Conservation (phyloP, 179 eudicot species). For the Gypsophila paniculata region DNA sequence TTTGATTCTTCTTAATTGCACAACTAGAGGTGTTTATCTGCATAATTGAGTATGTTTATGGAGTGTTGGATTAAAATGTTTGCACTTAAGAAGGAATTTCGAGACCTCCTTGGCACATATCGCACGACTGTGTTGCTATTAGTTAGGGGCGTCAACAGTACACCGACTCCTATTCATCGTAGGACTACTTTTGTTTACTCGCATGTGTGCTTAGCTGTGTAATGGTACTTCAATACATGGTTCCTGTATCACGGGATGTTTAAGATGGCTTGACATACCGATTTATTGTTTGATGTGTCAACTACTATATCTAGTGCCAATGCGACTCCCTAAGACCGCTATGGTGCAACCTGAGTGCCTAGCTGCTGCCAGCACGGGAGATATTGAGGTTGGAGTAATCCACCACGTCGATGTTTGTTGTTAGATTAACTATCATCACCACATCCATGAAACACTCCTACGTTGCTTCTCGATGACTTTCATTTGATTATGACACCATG, state of each 20-base stretch:
- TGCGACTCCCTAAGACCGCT: neutral
- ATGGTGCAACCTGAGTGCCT: neutral
- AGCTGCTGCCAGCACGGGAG: neutral
- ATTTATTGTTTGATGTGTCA: too few species aligned
- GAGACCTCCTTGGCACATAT: neutral
- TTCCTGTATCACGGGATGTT: too few species aligned
- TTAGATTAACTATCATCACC: neutral
- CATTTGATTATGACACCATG: neutral
- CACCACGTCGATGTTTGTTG: neutral
- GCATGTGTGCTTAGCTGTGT: too few species aligned
- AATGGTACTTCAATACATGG: too few species aligned
- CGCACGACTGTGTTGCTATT: neutral
- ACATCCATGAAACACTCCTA: neutral
- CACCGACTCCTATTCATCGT: too few species aligned
- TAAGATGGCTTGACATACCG: too few species aligned
- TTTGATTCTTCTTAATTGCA: too few species aligned
- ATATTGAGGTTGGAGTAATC: neutral
- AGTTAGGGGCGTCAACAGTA: too few species aligned
- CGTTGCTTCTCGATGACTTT: neutral
- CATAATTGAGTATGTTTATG: neutral
- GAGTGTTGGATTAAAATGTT: neutral
- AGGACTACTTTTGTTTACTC: too few species aligned
- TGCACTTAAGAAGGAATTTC: neutral
- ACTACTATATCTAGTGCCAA: too few species aligned
- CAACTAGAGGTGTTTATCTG: constrained; percentile 2